Evolutionary conservation across 345 rosid species (phyloP).

Genomic region (Eucalyptus curtisii): DNA sequence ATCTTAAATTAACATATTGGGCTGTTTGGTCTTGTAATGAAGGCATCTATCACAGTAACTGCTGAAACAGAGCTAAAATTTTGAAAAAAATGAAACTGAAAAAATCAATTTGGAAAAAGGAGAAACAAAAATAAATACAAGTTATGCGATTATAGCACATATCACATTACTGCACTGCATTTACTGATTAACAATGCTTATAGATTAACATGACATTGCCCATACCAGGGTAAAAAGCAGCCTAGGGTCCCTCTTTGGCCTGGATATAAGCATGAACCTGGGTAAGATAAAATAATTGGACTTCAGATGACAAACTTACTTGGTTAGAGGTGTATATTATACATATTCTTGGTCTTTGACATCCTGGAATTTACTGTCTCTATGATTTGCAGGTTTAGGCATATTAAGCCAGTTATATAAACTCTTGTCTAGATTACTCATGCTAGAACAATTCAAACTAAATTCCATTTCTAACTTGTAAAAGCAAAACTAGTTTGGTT

Average conservation of each 20-base stretch:
- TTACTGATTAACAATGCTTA: neutral
- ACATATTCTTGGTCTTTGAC: neutral
- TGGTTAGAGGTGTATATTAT: neutral
- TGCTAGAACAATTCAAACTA: neutral
- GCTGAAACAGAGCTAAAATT: neutral
- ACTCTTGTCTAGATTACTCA: neutral
- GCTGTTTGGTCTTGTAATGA: neutral
- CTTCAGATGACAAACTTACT: neutral
- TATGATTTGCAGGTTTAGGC: neutral
- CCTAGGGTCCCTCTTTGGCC: conserved; percentile 68
- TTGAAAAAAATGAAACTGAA: neutral
- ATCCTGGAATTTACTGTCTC: neutral
- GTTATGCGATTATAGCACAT: neutral
- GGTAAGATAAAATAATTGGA: neutral
- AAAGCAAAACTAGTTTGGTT: neutral
- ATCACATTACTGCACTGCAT: neutral
- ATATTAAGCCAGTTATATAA: neutral
- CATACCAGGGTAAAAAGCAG: conserved; percentile 77
- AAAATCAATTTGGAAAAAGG: neutral
- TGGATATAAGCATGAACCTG: conserved; percentile 89
- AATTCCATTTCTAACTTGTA: neutral
- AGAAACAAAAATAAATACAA: neutral
- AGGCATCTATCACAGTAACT: neutral
- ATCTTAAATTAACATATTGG: neutral
- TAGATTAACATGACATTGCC: neutral